These are phyloP conservation scores for Trichocomaceae sp. DNA, from an alignment of 2,329 filamentous ascomycete species.

Conservation along the genomic window DNA sequence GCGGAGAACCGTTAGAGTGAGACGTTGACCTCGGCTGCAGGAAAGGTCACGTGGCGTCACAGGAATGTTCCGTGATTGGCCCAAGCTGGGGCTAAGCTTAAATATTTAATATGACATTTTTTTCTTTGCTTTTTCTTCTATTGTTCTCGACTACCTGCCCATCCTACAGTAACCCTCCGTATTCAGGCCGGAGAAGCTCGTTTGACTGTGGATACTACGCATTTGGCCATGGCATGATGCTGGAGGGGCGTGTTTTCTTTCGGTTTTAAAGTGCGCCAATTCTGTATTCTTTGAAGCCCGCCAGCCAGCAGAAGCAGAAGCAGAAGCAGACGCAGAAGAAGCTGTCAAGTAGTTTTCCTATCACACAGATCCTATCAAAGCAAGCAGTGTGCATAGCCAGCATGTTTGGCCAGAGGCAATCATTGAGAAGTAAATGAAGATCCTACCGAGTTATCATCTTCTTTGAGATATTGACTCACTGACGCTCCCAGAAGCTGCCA, in stretches of 20 bases:
- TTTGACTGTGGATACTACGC: neutral
- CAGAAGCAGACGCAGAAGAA: too few relatives aligned
- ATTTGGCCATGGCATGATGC: slow-evolving; percentile 1
- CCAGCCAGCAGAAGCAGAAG: too few relatives aligned
- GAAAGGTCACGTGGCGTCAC: neutral
- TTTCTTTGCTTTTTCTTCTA: neutral
- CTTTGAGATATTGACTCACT: slow-evolving; percentile 1
- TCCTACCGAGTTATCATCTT: neutral
- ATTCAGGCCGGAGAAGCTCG: neutral
- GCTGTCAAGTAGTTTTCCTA: too few relatives aligned
- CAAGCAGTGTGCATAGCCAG: neutral
- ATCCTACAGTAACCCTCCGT: too few relatives aligned
- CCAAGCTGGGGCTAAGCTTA: neutral
- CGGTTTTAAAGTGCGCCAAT: neutral
- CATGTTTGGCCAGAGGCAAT: slow-evolving; percentile 1
- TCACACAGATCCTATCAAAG: neutral
- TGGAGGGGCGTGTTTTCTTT: neutral
- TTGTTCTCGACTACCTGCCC: too few relatives aligned
- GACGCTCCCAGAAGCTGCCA: neutral
- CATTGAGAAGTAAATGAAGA: slow-evolving; percentile 1
- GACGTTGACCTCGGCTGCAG: slow-evolving; percentile 8
- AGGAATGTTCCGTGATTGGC: neutral
- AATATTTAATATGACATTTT: neutral
- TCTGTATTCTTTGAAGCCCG: neutral
- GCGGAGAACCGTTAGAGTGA: slow-evolving; percentile 1